These are phyloP conservation scores for Rhytidiadelphus loreus DNA, from an alignment of 225 moss, liverwort and hornwort species.

Conservation along the genomic window DNA sequence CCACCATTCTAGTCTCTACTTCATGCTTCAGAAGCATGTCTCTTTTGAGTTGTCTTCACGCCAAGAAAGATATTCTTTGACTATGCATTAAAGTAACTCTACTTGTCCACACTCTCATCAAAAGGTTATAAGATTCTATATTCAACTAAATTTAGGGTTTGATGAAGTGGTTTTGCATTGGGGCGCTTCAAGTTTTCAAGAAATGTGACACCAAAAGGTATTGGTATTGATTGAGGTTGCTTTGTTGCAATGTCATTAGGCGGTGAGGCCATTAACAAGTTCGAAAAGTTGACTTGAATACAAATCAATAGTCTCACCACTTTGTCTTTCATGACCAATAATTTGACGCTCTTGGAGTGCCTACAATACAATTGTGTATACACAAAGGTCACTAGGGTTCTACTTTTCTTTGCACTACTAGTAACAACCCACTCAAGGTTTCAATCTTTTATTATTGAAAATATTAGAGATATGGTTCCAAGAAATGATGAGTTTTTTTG, in stretches of 20 bases:
- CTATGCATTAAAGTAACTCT: background rate
- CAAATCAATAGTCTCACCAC: fast-evolving
- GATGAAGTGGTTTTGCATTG: background rate
- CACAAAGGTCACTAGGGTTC: no score
- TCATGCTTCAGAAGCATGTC: background rate
- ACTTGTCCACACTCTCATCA: background rate
- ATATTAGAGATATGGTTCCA: background rate
- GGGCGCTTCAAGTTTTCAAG: background rate
- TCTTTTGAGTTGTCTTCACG: background rate
- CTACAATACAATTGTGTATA: background rate
- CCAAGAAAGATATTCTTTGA: background rate
- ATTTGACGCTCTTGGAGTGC: fast-evolving
- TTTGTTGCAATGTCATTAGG: background rate
- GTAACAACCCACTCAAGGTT: background rate
- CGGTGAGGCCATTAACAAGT: no score
- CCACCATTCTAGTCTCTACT: fast-evolving
- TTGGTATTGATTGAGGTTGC: background rate
- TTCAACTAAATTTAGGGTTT: background rate
- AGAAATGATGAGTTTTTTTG: background rate
- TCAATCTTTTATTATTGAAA: background rate
- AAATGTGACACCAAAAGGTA: background rate
- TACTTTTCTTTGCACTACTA: fast-evolving
- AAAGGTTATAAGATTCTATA: background rate
- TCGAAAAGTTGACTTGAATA: background rate
- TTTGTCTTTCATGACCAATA: background rate